These are phyloP conservation scores for Tephrocybe sp. DNA, from an alignment of 768 basidiomycete species.

Conservation along the genomic window DNA sequence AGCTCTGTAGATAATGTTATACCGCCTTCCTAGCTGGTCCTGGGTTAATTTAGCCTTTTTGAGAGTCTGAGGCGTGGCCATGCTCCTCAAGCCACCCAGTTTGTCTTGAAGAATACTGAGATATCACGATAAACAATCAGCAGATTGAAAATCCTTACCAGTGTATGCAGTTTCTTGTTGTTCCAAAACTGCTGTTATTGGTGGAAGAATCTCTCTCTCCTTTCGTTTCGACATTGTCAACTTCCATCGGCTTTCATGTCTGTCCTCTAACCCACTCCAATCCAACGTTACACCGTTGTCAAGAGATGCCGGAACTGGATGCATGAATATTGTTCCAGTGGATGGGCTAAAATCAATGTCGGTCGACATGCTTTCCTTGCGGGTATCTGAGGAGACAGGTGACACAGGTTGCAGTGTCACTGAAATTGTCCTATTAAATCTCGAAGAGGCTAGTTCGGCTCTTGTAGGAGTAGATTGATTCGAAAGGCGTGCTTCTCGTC, in stretches of 20 bases:
- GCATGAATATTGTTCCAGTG: conserved; percentile 39
- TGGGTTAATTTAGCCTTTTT: conserved; percentile 63
- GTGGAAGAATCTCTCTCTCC: conserved; percentile 46
- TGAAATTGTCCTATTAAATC: conserved; percentile 23
- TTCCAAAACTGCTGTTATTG: conserved; percentile 46
- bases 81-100: conserved; percentile 49
- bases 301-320: conserved; percentile 68
- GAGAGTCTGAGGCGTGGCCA: conserved; percentile 49
- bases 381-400: conserved; percentile 24
- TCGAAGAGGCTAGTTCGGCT: conserved; percentile 15
- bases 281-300: conserved; percentile 72
- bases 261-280: conserved; percentile 65
- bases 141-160: conserved; percentile 36
- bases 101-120: conserved; percentile 42
- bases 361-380: conserved; percentile 29
- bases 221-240: conserved; percentile 58
- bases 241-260: conserved; percentile 59
- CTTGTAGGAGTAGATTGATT: conserved; percentile 21
- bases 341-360: conserved; percentile 75
- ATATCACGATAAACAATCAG: background rate
- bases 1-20: conserved; percentile 48
- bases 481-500: conserved; percentile 63
- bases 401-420: conserved; percentile 29
- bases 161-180: conserved; percentile 58
- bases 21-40: conserved; percentile 66